Percentiles rank a stretch among this genome's conserved stretches.
phyloP scores from a whole-genome alignment of 805 yeast genomes.

The Lachancea meyersii region DNA sequence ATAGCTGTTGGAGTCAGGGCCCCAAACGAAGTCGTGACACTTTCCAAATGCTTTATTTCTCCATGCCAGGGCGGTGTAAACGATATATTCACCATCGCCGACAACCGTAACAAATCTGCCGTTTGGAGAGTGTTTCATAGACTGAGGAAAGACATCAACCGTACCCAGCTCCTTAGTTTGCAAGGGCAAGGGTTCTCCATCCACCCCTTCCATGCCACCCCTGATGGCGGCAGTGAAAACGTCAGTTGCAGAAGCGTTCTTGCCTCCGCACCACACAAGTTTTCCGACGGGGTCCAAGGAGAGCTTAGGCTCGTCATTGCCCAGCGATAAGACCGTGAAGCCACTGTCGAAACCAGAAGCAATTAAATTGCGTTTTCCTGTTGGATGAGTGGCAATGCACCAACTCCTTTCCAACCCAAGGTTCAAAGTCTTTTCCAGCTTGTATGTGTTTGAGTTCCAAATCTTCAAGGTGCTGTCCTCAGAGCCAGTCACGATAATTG shows the following conservation, averaged over 20 bases:
- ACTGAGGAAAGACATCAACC: slow-evolving; percentile 86
- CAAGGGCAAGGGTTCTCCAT: slow-evolving; percentile 73
- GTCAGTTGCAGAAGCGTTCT: slow-evolving; percentile 62
- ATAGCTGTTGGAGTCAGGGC: slow-evolving; percentile 78
- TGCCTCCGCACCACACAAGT: slow-evolving; percentile 69
- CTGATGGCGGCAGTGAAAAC: slow-evolving; percentile 78
- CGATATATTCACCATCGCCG: slow-evolving; percentile 96
- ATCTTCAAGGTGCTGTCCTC: slow-evolving; percentile 92
- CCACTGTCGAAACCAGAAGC: slow-evolving; percentile 97
- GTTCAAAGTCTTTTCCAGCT: slow-evolving; percentile 84
- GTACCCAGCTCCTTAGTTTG: slow-evolving; percentile 89
- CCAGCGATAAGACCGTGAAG: slow-evolving; percentile 77
- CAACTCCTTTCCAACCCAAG: slow-evolving; percentile 93
- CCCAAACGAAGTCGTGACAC: slow-evolving; percentile 92
- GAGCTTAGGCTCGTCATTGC: slow-evolving; percentile 88
- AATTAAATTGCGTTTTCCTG: slow-evolving; percentile 60
- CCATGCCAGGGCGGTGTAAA: slow-evolving; percentile 97
- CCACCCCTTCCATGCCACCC: slow-evolving; percentile 59
- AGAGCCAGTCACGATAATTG: slow-evolving; percentile 89
- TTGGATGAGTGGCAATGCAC: slow-evolving; percentile 76
- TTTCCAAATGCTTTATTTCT: slow-evolving; percentile 89
- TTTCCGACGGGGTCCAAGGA: slow-evolving; percentile 94
- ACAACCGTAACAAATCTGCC: slow-evolving; percentile 95
- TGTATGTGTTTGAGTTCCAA: slow-evolving; percentile 94
- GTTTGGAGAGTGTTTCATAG: slow-evolving; percentile 87